Percentiles rank a stretch among this genome's conserved stretches.
These are phyloP conservation scores for Leccinum fallax DNA, from an alignment of 1,284 basidiomycete genomes.

Conservation along the genomic window DNA sequence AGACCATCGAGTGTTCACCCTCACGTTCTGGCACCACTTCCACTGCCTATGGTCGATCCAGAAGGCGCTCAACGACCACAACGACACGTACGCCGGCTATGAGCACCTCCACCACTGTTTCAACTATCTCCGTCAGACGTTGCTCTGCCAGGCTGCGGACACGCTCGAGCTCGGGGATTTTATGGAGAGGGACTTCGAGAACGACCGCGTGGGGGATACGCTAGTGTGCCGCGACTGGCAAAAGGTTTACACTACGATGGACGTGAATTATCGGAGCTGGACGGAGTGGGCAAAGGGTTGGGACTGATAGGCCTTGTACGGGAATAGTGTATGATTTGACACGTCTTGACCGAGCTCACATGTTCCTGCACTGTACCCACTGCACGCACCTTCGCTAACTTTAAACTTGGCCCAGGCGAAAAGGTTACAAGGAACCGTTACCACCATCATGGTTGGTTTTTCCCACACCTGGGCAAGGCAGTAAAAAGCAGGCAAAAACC, in stretches of 20 bases:
- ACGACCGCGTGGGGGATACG: constrained; percentile 23
- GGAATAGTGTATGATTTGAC: not conserved
- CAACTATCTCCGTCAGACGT: constrained; percentile 35
- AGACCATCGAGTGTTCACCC: constrained; percentile 13
- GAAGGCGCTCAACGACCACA: constrained; percentile 10
- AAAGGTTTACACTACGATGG: constrained; percentile 20
- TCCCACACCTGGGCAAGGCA: too few species aligned
- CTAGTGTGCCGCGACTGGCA: constrained; percentile 37
- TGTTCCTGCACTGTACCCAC: not conserved
- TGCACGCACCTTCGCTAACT: not conserved
- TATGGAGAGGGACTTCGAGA: constrained; percentile 21
- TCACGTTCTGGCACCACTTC: constrained; percentile 14
- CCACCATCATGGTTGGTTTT: too few species aligned
- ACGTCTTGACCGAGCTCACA: not conserved
- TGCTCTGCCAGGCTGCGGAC: constrained; percentile 35
- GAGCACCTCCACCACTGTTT: constrained; percentile 35
- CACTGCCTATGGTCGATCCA: constrained; percentile 20
- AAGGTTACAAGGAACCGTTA: not conserved
- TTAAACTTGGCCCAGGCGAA: too few species aligned
- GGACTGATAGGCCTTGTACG: constrained; percentile 2
- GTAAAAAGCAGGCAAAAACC: too few species aligned
- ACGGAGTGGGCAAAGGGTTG: constrained; percentile 10
- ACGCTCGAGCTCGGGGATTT: constrained; percentile 37
- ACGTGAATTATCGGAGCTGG: constrained; percentile 17
- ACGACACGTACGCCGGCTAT: constrained; percentile 13